Percentiles rank a stretch among this genome's conserved stretches.
phyloP scores from a whole-genome alignment of 2,329 filamentous ascomycete genomes.

The Paracoccidioides lutzii region DNA sequence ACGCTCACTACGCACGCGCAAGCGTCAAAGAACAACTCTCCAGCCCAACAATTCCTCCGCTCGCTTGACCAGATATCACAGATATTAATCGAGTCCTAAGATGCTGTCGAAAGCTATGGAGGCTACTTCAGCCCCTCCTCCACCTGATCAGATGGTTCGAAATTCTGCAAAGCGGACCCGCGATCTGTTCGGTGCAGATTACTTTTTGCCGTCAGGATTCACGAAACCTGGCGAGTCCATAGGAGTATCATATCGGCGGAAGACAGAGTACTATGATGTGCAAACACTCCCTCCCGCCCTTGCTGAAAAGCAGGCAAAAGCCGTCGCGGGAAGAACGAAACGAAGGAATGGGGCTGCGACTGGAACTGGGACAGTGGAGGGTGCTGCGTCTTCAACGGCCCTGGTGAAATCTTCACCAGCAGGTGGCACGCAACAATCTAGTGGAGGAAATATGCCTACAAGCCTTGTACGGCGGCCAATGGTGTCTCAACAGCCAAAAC shows the following conservation, averaged over 20 bases:
- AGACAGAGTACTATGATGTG: constrained; percentile 62
- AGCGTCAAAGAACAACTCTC: neutral
- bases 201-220: constrained; percentile 32
- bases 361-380: constrained; percentile 30
- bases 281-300: constrained; percentile 64
- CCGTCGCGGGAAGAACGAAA: constrained; percentile 50
- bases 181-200: constrained; percentile 36
- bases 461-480: constrained; percentile 52
- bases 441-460: constrained; percentile 37
- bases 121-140: constrained; percentile 7
- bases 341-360: constrained; percentile 42
- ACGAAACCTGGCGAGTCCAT: constrained; percentile 29
- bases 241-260: constrained; percentile 33
- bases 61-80: neutral
- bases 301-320: constrained; percentile 63
- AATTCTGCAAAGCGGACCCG: constrained; percentile 34
- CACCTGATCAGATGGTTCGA: constrained; percentile 26
- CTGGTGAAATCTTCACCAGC: constrained; percentile 32
- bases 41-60: neutral
- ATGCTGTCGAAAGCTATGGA: constrained; percentile 18
- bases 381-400: constrained; percentile 41
- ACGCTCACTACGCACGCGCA: neutral
- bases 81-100: neutral
- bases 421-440: constrained; percentile 17
- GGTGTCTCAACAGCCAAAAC: constrained; percentile 54